Conservation (phyloP, 129 eudicot genomes). For the Artemisia annua region DNA sequence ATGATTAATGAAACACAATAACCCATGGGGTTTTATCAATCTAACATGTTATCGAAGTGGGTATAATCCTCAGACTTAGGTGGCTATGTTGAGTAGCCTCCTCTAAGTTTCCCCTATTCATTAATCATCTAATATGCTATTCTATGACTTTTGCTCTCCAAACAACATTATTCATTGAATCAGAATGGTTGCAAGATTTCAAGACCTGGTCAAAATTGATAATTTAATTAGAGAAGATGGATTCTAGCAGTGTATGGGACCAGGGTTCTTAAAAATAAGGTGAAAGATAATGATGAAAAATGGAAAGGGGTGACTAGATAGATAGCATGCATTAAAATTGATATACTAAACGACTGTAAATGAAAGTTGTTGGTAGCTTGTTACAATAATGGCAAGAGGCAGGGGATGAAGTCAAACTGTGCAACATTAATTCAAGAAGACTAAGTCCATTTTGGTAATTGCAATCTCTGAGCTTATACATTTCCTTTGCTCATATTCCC, state of each 20-base stretch:
- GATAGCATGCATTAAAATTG: slow-evolving; percentile 24
- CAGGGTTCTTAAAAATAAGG: background rate
- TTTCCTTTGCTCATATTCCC: slow-evolving; percentile 11
- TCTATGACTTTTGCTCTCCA: no score
- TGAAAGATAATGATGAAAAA: slow-evolving; percentile 23
- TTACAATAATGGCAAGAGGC: slow-evolving; percentile 17
- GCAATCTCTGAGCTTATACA: slow-evolving; percentile 4
- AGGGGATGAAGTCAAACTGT: slow-evolving; percentile 23
- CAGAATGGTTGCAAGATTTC: background rate
- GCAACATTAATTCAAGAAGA: slow-evolving; percentile 7
- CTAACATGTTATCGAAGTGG: no score
- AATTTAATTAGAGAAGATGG: no score
- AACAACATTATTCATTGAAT: no score
- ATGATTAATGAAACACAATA: no score
- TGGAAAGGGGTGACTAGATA: slow-evolving; percentile 10
- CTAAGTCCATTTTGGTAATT: slow-evolving; percentile 16
- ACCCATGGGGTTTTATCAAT: no score
- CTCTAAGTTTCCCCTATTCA: no score
- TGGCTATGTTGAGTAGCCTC: no score
- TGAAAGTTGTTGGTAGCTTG: slow-evolving; percentile 28
- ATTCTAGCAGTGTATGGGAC: background rate
- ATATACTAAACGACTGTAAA: slow-evolving; percentile 2
- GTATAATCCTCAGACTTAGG: no score
- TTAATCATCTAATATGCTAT: no score
- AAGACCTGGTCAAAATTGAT: background rate